Conservation (phyloP, 2,329 filamentous ascomycete genomes). For the Diaporthe ampelina region DNA sequence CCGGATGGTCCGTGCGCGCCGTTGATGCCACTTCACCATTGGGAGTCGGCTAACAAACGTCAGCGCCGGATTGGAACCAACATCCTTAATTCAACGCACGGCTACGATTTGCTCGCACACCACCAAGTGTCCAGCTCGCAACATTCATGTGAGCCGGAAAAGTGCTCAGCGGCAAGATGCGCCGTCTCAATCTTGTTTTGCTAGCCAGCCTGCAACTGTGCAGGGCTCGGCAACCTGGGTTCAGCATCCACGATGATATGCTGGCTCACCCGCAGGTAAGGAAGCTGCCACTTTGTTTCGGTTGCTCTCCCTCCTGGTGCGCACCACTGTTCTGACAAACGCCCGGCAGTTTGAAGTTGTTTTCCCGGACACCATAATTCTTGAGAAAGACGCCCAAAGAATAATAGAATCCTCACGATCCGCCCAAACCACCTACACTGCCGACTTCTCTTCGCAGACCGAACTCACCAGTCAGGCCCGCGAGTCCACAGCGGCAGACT, state of each 20-base stretch:
- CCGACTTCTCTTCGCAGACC: constrained; percentile 57
- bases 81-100: constrained; percentile 4
- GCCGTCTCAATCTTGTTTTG: constrained; percentile 61
- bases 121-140: constrained; percentile 28
- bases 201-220: constrained; percentile 61
- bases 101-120: constrained; percentile 5
- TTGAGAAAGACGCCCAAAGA: constrained; percentile 76
- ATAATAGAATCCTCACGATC: constrained; percentile 62
- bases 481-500: constrained; percentile 52
- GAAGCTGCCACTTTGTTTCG: background rate
- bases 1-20: constrained; percentile 7
- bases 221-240: constrained; percentile 67
- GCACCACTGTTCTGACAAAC: background rate
- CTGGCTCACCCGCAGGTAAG: constrained; percentile 87
- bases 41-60: constrained; percentile 24
- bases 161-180: constrained; percentile 60
- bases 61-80: constrained; percentile 39
- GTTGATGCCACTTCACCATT: constrained; percentile 45
- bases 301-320: background rate
- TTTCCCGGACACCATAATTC: constrained; percentile 80
- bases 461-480: constrained; percentile 55
- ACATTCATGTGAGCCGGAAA: constrained; percentile 52
- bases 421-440: constrained; percentile 54
- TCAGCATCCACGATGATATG: constrained; percentile 91
- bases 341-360: constrained; percentile 79